Conservation (phyloP, 2,329 filamentous ascomycete species). For the Ophiostoma perfectum region DNA sequence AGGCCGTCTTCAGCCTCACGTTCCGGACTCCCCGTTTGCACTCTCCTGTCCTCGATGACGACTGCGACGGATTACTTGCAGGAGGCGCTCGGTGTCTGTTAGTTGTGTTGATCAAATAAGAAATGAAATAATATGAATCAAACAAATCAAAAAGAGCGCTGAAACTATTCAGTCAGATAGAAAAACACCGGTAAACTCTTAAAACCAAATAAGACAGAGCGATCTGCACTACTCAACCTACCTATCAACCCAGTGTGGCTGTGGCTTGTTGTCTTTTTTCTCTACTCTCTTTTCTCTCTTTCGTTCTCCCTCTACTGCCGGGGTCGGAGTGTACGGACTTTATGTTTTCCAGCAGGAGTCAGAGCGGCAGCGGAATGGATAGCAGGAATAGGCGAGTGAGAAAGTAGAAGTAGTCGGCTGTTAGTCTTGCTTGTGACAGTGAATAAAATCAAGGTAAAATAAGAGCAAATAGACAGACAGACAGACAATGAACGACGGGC, state of each 20-base stretch:
- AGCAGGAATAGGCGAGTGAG: neutral
- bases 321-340: neutral
- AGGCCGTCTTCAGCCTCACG: neutral
- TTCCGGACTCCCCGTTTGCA: no score
- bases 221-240: neutral
- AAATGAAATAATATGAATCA: no score
- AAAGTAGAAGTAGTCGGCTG: neutral
- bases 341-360: neutral
- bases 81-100: neutral
- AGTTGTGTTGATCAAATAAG: no score
- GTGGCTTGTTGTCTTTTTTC: neutral
- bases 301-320: neutral
- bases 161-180: neutral
- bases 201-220: no score
- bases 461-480: neutral
- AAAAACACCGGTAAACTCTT: neutral
- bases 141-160: no score
- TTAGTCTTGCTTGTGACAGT: slow-evolving; percentile 1
- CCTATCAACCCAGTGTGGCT: slow-evolving; percentile 6
- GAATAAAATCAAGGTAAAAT: neutral
- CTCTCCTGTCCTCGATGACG: neutral
- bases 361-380: neutral
- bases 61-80: neutral
- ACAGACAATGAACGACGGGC: neutral
- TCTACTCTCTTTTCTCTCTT: neutral